These are phyloP conservation scores for Stagonosporopsis tanaceti DNA, from an alignment of 2,329 filamentous ascomycete genomes.

Conservation along the genomic window DNA sequence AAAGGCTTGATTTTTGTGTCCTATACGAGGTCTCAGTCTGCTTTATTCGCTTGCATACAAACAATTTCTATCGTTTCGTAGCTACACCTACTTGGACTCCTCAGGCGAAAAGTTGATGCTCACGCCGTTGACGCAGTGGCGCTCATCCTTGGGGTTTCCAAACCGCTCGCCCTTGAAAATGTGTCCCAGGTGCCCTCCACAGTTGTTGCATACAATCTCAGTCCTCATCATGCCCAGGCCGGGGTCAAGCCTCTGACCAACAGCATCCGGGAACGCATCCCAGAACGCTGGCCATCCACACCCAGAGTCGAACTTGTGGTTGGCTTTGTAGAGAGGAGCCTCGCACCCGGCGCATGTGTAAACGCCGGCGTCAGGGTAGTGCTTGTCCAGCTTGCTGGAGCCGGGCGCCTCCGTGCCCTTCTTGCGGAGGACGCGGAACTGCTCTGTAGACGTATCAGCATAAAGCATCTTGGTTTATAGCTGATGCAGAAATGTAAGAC, in stretches of 20 bases:
- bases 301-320: conserved; percentile 93
- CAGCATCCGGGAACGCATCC: conserved; percentile 90
- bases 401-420: conserved; percentile 88
- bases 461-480: too few relatives aligned
- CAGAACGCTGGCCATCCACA: conserved; percentile 99
- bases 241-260: conserved; percentile 80
- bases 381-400: conserved; percentile 86
- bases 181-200: conserved; percentile 89
- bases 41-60: not conserved
- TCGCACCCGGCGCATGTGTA: conserved; percentile 90
- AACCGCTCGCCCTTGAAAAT: conserved; percentile 92
- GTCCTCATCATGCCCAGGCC: conserved; percentile 83
- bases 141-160: conserved; percentile 86
- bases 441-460: conserved; percentile 66
- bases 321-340: conserved; percentile 88
- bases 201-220: conserved; percentile 94
- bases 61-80: not conserved
- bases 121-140: conserved; percentile 95
- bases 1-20: not conserved
- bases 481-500: conserved; percentile 19
- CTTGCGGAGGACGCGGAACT: conserved; percentile 91
- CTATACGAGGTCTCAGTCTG: not conserved
- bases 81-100: conserved; percentile 51
- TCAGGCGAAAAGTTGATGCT: conserved; percentile 84
- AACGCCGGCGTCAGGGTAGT: conserved; percentile 76